A percentile compares a stretch with the other conserved stretches of the same genome.
Conservation (phyloP, 2,329 filamentous ascomycete genomes). For the Eutypella sp. region DNA sequence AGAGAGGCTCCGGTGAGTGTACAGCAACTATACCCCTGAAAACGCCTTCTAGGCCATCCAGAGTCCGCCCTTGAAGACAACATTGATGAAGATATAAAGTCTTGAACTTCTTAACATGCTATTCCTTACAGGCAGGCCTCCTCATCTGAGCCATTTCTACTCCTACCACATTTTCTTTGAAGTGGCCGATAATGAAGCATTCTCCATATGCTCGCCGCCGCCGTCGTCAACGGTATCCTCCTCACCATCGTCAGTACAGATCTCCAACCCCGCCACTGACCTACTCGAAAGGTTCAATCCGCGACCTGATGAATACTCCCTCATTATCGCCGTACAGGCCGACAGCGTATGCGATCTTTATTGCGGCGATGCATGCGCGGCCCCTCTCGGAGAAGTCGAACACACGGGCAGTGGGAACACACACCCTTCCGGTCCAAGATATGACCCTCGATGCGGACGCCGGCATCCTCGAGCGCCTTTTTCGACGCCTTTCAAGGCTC, state of each 20-base stretch:
- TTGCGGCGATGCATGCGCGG: slow-evolving; percentile 56
- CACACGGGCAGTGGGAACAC: slow-evolving; percentile 72
- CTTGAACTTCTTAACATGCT: too few species aligned
- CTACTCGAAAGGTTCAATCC: slow-evolving; percentile 42
- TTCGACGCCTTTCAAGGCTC: slow-evolving; percentile 65
- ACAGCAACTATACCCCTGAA: too few species aligned
- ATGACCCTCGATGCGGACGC: slow-evolving; percentile 52
- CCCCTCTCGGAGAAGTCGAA: slow-evolving; percentile 65
- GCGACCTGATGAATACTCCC: slow-evolving; percentile 56
- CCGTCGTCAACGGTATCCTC: too few species aligned
- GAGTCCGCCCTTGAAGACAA: too few species aligned
- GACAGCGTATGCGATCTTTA: slow-evolving; percentile 66
- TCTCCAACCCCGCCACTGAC: slow-evolving; percentile 36
- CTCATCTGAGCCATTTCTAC: too few species aligned
- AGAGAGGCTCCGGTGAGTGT: too few species aligned
- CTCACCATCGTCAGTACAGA: slow-evolving; percentile 29
- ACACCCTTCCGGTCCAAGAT: slow-evolving; percentile 34
- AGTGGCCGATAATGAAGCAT: too few species aligned
- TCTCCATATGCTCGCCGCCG: too few species aligned
- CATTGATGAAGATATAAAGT: too few species aligned
- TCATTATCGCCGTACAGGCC: slow-evolving; percentile 60
- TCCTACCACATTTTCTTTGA: too few species aligned
- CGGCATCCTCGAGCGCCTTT: slow-evolving; percentile 63
- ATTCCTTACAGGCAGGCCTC: too few species aligned
- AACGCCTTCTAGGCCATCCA: too few species aligned